These are phyloP conservation scores for Schizophyllum commune DNA, from an alignment of 1,284 basidiomycete species.

Conservation along the genomic window DNA sequence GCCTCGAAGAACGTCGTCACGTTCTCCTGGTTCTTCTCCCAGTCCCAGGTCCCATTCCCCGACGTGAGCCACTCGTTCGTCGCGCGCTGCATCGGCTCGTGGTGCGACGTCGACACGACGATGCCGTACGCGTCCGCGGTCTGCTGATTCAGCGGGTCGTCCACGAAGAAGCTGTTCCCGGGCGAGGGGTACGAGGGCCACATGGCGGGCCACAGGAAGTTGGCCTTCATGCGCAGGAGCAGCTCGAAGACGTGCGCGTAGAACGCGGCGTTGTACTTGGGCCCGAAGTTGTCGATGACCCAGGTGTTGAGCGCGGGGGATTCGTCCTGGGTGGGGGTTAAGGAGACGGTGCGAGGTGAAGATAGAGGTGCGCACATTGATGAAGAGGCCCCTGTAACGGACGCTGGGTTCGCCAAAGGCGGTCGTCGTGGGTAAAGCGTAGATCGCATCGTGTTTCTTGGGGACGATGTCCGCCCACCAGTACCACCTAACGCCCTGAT, in stretches of 20 bases:
- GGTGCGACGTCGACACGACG: constrained; percentile 58
- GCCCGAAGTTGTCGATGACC: constrained; percentile 57
- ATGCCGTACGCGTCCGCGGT: constrained; percentile 62
- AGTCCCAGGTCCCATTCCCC: constrained; percentile 6
- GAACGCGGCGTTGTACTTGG: constrained; percentile 58
- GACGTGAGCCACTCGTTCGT: constrained; percentile 8
- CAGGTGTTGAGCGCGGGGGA: constrained; percentile 54
- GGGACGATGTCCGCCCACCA: constrained; percentile 28
- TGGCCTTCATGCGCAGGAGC: constrained; percentile 60
- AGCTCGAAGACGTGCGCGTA: constrained; percentile 50
- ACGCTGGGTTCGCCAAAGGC: constrained; percentile 61
- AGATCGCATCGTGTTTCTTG: constrained; percentile 1
- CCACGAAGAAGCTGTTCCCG: constrained; percentile 26
- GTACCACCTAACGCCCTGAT: constrained; percentile 32
- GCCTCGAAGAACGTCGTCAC: constrained; percentile 4
- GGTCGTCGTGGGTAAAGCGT: neutral
- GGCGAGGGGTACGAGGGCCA: constrained; percentile 8
- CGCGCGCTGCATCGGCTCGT: constrained; percentile 44
- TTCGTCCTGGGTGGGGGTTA: constrained; percentile 32
- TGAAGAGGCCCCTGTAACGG: constrained; percentile 62
- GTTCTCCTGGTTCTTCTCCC: constrained; percentile 4
- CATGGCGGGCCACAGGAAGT: constrained; percentile 61
- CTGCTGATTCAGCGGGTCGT: constrained; percentile 57
- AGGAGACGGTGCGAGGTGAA: neutral
- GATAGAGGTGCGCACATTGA: constrained; percentile 27